Conservation (phyloP, 345 rosid genomes). For the Populus tremula region DNA sequence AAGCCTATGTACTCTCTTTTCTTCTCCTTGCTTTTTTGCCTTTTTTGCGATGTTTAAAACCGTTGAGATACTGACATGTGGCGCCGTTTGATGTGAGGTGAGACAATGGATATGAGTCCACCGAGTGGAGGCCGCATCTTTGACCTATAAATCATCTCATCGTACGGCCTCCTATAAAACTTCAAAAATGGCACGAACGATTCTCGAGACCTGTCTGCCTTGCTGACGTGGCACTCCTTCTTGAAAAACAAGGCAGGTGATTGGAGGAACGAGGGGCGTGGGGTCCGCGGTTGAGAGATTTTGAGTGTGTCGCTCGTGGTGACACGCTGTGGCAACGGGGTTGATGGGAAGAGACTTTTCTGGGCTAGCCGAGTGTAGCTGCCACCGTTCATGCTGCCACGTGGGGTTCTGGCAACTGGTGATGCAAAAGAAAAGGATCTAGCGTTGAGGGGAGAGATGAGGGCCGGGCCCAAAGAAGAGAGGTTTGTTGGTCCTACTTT, state of each 20-base stretch:
- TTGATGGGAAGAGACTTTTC: conserved; percentile 64
- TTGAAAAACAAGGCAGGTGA: conserved; percentile 84
- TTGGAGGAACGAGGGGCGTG: conserved; percentile 82
- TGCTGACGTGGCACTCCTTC: conserved; percentile 55
- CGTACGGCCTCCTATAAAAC: conserved; percentile 77
- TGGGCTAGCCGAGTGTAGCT: conserved; percentile 18
- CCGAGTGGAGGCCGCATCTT: conserved; percentile 86
- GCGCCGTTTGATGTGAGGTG: conserved; percentile 62
- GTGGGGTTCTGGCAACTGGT: conserved; percentile 60
- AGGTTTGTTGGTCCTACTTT: conserved; percentile 47
- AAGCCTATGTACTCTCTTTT: conserved; percentile 21
- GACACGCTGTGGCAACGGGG: conserved; percentile 74
- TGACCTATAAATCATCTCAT: conserved; percentile 86
- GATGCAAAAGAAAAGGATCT: conserved; percentile 81
- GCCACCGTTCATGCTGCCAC: conserved; percentile 32
- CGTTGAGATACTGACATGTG: conserved; percentile 91
- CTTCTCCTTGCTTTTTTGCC: neutral
- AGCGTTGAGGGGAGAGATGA: conserved; percentile 62
- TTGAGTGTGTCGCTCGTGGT: conserved; percentile 19
- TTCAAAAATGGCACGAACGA: conserved; percentile 71
- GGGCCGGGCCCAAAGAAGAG: conserved; percentile 45
- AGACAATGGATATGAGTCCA: conserved; percentile 83
- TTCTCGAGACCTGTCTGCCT: conserved; percentile 61
- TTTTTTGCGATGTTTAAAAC: conserved; percentile 30
- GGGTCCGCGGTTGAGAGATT: conserved; percentile 42